phyloP scores from a whole-genome alignment of 208 protist species.

The Herpetomonas samuelpessoai region DNA sequence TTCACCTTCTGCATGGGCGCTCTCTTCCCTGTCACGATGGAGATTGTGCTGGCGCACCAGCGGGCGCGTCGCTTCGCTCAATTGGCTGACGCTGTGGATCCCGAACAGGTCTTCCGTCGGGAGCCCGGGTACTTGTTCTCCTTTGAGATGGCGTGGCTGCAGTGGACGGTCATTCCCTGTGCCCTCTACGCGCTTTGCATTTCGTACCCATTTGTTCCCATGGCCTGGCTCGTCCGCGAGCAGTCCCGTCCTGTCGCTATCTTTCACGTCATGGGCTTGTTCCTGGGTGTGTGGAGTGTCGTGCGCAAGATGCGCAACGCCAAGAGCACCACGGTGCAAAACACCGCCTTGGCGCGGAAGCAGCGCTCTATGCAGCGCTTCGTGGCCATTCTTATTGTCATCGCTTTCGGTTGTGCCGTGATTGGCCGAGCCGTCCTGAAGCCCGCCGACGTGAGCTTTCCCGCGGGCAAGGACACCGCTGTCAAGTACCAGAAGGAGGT shows the following conservation, averaged over 20 bases:
- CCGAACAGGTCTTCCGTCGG: conserved; percentile 10
- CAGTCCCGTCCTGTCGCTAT: conserved; percentile 37
- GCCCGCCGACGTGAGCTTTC: conserved; percentile 30
- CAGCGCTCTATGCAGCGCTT: conserved; percentile 58
- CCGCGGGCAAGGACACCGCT: conserved; percentile 35
- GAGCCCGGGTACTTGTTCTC: conserved; percentile 31
- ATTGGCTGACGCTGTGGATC: conserved; percentile 19
- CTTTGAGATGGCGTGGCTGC: conserved; percentile 42
- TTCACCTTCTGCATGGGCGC: conserved; percentile 63
- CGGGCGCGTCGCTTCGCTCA: conserved; percentile 34
- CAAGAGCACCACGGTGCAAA: conserved; percentile 13
- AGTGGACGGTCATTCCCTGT: conserved; percentile 12
- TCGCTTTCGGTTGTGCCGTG: conserved; percentile 36
- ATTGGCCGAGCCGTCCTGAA: conserved; percentile 34
- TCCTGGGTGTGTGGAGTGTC: conserved; percentile 17
- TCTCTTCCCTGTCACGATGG: conserved; percentile 61
- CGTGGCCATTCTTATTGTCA: conserved; percentile 33
- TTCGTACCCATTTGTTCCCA: conserved; percentile 77
- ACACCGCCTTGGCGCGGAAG: conserved; percentile 27
- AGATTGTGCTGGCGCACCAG: conserved; percentile 49
- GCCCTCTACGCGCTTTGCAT: conserved; percentile 52
- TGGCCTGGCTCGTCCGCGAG: conserved; percentile 67
- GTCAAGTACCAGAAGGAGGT: conserved; percentile 41
- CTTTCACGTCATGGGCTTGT: conserved; percentile 23
- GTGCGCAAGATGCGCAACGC: conserved; percentile 22